Conservation (phyloP, 805 yeast genomes). For the Candida parachauliodes region DNA sequence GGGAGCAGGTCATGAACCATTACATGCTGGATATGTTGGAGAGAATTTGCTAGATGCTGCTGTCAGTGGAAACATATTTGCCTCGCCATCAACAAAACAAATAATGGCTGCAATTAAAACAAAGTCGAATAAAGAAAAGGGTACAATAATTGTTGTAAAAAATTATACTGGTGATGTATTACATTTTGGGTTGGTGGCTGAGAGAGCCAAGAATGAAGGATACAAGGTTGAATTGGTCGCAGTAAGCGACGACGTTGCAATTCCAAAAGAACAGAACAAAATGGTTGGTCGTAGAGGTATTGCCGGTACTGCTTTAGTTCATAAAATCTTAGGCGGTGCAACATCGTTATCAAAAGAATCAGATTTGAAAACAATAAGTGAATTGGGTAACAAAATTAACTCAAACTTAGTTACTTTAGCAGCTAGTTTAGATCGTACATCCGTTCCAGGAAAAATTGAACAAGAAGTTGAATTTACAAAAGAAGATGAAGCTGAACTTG, state of each 20-base stretch:
- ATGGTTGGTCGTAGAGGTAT: constrained; percentile 93
- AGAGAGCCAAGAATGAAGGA: constrained; percentile 79
- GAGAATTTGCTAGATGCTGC: constrained; percentile 80
- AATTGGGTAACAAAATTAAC: constrained; percentile 58
- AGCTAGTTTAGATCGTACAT: constrained; percentile 83
- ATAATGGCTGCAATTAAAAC: constrained; percentile 69
- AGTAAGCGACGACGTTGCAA: constrained; percentile 92
- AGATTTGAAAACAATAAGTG: constrained; percentile 48
- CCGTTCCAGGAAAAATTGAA: constrained; percentile 71
- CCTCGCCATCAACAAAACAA: constrained; percentile 92
- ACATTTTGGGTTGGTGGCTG: constrained; percentile 90
- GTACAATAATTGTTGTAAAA: constrained; percentile 77
- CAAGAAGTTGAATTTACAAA: constrained; percentile 46
- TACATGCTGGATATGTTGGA: constrained; percentile 91
- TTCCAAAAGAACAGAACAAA: constrained; percentile 84
- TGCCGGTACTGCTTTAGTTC: constrained; percentile 87
- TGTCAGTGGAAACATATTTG: constrained; percentile 87
- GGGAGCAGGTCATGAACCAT: constrained; percentile 94
- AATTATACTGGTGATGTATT: constrained; percentile 93
- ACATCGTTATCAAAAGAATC: constrained; percentile 3
- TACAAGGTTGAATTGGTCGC: constrained; percentile 66
- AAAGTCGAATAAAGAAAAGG: constrained; percentile 46
- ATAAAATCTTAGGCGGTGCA: constrained; percentile 80
- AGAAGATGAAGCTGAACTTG: constrained; percentile 74
- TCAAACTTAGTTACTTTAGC: constrained; percentile 79